Evolutionary conservation across 306 rosid species (phyloP).

Genomic region (Aeschynomene evenia): DNA sequence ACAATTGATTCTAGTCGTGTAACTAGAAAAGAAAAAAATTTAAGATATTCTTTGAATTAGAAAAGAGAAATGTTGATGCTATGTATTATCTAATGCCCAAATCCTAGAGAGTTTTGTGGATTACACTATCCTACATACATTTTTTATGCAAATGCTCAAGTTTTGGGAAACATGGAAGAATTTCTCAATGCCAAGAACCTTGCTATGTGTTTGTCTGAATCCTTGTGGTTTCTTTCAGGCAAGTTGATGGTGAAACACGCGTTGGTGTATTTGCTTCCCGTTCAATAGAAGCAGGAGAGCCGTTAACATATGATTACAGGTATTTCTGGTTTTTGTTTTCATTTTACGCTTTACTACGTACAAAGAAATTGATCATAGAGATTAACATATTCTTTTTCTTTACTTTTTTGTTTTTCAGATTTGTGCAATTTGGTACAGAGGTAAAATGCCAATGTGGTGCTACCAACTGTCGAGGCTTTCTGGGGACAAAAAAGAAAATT

Average conservation of each 20-base stretch:
- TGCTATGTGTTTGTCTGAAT: constrained; percentile 19
- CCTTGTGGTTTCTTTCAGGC: constrained; percentile 53
- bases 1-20: not conserved
- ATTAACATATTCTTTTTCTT: not conserved
- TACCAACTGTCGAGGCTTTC: constrained; percentile 61
- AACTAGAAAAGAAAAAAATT: not conserved
- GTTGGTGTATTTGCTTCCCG: constrained; percentile 59
- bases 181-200: not conserved
- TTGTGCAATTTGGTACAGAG: constrained; percentile 79
- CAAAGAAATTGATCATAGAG: not conserved
- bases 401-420: constrained; percentile 33
- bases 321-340: constrained; percentile 21
- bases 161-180: not conserved
- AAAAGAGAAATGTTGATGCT: not conserved
- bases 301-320: constrained; percentile 92
- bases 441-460: constrained; percentile 70
- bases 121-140: not conserved
- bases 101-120: not conserved
- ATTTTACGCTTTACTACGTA: not conserved
- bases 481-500: constrained; percentile 61
- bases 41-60: not conserved
- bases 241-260: constrained; percentile 81
- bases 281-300: constrained; percentile 73
- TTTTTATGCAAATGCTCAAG: not conserved
- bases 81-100: not conserved